phyloP scores from a whole-genome alignment of 805 yeast genomes.

The Candida rishiriensis region DNA sequence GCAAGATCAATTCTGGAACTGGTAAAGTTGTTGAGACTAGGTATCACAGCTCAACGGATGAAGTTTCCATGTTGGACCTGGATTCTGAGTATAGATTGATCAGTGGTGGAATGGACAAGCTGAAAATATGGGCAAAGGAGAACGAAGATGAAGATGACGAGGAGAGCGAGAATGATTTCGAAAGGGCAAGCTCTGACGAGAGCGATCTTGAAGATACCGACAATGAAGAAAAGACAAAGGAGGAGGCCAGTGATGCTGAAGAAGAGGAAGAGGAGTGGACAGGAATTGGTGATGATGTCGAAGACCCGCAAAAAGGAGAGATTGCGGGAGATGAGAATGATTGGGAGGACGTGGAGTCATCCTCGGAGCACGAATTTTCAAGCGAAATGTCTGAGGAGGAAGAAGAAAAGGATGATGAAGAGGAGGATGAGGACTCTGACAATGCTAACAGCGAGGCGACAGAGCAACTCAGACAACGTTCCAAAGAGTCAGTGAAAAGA shows the following conservation, averaged over 20 bases:
- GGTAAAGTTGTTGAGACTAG: conserved; percentile 65
- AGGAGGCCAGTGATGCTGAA: conserved; percentile 3
- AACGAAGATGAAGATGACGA: conserved; percentile 18
- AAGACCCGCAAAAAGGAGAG: not conserved
- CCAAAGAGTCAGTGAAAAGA: conserved; percentile 1
- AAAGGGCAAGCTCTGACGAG: conserved; percentile 8
- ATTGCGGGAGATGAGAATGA: not conserved
- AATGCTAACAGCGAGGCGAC: conserved; percentile 5
- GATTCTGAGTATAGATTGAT: conserved; percentile 78
- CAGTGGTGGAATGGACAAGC: conserved; percentile 77
- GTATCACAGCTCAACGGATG: conserved; percentile 66
- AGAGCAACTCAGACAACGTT: conserved; percentile 2
- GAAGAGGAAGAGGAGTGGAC: conserved; percentile 11
- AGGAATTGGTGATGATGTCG: conserved; percentile 2
- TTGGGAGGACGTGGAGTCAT: conserved; percentile 1
- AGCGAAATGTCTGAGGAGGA: conserved; percentile 1
- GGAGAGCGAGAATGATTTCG: conserved; percentile 26
- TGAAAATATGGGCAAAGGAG: conserved; percentile 66
- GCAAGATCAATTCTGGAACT: conserved; percentile 57
- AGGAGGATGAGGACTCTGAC: conserved; percentile 1
- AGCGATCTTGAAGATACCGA: conserved; percentile 7
- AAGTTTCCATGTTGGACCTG: conserved; percentile 69
- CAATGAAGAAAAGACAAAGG: conserved; percentile 9
- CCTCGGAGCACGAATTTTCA: conserved; percentile 1
- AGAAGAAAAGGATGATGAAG: not conserved